Evolutionary conservation across 345 rosid species (phyloP).

Genomic region (Corchorus olitorius): DNA sequence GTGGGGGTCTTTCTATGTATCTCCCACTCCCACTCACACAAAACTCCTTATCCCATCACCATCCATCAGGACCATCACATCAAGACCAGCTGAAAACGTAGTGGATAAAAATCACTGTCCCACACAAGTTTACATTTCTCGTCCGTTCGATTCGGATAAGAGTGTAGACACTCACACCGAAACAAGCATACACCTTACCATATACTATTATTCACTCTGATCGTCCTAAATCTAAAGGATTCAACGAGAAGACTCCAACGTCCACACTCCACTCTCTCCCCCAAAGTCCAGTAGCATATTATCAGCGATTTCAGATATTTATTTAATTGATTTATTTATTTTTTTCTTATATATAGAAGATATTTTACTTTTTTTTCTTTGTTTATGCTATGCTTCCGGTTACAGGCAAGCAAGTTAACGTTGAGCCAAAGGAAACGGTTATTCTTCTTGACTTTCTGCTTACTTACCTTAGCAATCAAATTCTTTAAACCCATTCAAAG

Average conservation of each 20-base stretch:
- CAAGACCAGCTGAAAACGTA: background rate
- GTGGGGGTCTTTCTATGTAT: background rate
- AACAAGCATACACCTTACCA: background rate
- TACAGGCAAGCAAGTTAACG: background rate
- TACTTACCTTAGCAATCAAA: background rate
- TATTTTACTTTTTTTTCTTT: too few relatives aligned
- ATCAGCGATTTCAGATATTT: conserved; percentile 13
- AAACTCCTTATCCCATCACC: conserved; percentile 9
- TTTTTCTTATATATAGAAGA: too few relatives aligned
- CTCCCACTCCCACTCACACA: background rate
- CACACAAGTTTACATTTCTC: background rate
- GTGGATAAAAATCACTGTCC: background rate
- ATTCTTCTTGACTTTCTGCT: background rate
- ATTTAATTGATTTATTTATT: background rate
- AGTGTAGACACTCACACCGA: background rate
- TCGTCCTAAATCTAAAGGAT: background rate
- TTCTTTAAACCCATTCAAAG: background rate
- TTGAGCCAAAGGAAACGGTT: conserved; percentile 9
- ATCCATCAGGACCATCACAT: background rate
- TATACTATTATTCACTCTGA: too few relatives aligned
- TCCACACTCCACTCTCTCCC: background rate
- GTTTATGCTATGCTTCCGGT: background rate
- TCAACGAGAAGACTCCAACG: background rate
- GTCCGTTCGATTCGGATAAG: background rate
- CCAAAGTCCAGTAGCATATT: background rate